Evolutionary conservation across 345 rosid species (phyloP), one percentile per base, ranked within the genome.

Genomic region (Brassica juncea): DNA sequence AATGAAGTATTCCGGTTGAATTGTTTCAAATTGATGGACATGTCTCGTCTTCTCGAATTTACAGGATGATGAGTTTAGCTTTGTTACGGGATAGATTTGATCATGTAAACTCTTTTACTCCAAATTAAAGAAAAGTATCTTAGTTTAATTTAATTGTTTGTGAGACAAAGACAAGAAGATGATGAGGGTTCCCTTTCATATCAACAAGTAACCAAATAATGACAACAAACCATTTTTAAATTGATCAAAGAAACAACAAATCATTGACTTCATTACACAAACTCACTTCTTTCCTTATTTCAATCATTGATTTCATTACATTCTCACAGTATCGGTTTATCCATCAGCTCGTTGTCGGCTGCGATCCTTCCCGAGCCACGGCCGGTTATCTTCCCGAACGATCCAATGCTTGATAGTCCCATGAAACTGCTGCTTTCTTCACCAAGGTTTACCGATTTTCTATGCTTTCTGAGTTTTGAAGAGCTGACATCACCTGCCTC

Each of bases 341-440:
- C 86, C n/a, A 83, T 62, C 87, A 85, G 85, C 64, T 91, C 89
- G 19, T 78, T 88, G 10, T 88, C 92, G 4, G 89, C 88, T 4
- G 88, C 88, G 25, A 89, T 85, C 73, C 93, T 87, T 59, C 93
- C 98, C 0, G 98, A 90, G 66, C 93, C 86, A 7, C 91, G 88
- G 49, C 94, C 90, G 1, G 88, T 89, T 79, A 87, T 88, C 78
- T 84, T 93, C 2, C 92, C 89, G 23, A 89, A 89, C 35, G 97
- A 83, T 16, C 94, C 88, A 5, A 89, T 86, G 28, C 87, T 76
- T 4, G 98, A 83, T 74, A 96, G 67, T 37, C 98, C 87, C 89
- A 89, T 93, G 87, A 96, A 92, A 83, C 97, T 96, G 86, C 97
- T 89, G 86, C 98, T 96, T 76, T 91, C 99, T 86, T 96, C 99